Evolutionary conservation across 208 protist genomes (phyloP), one percentile per base, ranked within the genome.

Genomic region (Trypanosoma cruzi): DNA sequence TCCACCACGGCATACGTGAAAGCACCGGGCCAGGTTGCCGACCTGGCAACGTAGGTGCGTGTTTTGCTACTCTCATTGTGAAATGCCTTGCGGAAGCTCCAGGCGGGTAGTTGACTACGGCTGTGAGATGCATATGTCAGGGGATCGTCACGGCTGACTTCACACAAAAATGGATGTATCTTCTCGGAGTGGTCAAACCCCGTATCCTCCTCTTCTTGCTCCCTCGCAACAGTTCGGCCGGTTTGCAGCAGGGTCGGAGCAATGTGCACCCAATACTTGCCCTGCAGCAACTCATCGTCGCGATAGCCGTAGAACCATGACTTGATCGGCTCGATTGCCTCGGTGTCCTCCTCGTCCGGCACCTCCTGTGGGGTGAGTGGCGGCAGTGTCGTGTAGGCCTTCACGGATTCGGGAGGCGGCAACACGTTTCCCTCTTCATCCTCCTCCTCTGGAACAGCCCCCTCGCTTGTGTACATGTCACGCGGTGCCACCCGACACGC

Each of bases 241-340:
- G 80, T 82, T 13, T 26, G 31, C 13, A 96, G 82, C 74, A 97
- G 72, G 20, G 89, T 89, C 2, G 90, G 89, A 0, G 84, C 80
- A 48, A 92, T 85, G 80, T 98, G 96, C 36, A 88, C 82, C 94
- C 96, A 98, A 68, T 88, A 88, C 69, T 90, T 84, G 34, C 91
- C 72, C 75, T 95, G 85, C 46, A 97, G 75, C 48, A 97, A 81
- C 73, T 92, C 93, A 67, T 95, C 93, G 69, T 92, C 81, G 18
- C 72, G 53, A 81, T 96, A 97, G 29, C 93, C 93, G 22, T 67
- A 79, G 46, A 79, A 85, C 90, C 90, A 97, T 68, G 80, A 72
- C 74, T 88, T 78, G 32, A 93, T 71, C 16, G 79, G 73, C 37
- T 84, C 75, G 61, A 90, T 80, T 4, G 88, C 85, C 63, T 94